A percentile compares a stretch with the other conserved stretches of the same genome.
Evolutionary conservation across 2,329 filamentous ascomycete species (phyloP).

Genomic region (Trichoderma simmonsii): DNA sequence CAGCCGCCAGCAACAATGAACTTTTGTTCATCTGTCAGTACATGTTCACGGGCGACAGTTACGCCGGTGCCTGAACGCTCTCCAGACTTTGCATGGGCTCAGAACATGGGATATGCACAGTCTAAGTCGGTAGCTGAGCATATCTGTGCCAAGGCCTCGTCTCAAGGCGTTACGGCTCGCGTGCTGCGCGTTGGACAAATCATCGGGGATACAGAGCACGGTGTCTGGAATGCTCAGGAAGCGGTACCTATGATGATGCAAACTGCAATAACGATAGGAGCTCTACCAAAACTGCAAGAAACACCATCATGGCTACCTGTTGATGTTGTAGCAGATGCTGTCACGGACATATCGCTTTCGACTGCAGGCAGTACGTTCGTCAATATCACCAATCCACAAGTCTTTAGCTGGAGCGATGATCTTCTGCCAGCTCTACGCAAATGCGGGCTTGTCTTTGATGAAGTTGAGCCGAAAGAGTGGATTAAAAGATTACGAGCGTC

Average conservation of each 20-base stretch:
- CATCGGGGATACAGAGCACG: slow-evolving; percentile 43
- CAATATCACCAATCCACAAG: neutral
- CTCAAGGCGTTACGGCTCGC: slow-evolving; percentile 31
- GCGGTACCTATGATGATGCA: slow-evolving; percentile 52
- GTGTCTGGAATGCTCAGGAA: slow-evolving; percentile 49
- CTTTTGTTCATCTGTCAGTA: slow-evolving; percentile 10
- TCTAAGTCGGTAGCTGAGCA: slow-evolving; percentile 40
- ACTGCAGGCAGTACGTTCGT: neutral
- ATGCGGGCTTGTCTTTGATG: slow-evolving; percentile 1
- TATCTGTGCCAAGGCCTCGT: slow-evolving; percentile 36
- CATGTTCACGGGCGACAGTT: neutral
- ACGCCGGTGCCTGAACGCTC: slow-evolving; percentile 19
- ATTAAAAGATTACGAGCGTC: neutral
- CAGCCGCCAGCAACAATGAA: slow-evolving; percentile 7
- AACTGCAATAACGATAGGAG: slow-evolving; percentile 42
- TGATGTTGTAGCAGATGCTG: neutral
- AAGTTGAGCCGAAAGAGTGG: slow-evolving; percentile 5
- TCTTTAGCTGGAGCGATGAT: neutral
- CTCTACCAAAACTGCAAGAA: slow-evolving; percentile 36
- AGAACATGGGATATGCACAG: slow-evolving; percentile 42
- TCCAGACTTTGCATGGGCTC: slow-evolving; percentile 37
- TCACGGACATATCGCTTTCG: neutral
- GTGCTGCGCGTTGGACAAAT: slow-evolving; percentile 50
- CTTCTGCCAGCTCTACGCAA: neutral
- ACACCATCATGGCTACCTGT: slow-evolving; percentile 6